A percentile compares a stretch with the other conserved stretches of the same genome.
These are phyloP conservation scores for Hemileccinum rubropunctum DNA, from an alignment of 768 basidiomycete genomes.

Conservation along the genomic window DNA sequence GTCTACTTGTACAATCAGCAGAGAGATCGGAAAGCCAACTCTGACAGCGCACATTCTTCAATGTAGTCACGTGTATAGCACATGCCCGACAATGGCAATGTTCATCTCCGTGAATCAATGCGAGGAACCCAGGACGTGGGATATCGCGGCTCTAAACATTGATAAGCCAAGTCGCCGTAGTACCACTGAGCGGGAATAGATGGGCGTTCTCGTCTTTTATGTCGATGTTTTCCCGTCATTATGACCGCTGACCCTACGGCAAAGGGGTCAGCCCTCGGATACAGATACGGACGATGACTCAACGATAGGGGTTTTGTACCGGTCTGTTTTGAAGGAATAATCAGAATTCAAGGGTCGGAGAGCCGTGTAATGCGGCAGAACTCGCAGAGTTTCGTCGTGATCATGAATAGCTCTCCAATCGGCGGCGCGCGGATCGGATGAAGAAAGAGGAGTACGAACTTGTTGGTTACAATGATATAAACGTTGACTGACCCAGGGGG, in stretches of 20 bases:
- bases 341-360: neutral
- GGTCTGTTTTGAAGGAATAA: neutral
- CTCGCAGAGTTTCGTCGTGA: conserved; percentile 5
- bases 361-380: neutral
- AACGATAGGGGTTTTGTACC: neutral
- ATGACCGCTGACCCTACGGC: conserved; percentile 20
- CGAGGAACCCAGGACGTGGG: neutral
- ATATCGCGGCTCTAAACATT: neutral
- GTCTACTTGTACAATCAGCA: neutral
- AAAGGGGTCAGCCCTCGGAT: neutral
- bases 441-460: conserved; percentile 14
- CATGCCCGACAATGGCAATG: conserved; percentile 6
- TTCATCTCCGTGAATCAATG: conserved; percentile 24
- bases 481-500: neutral
- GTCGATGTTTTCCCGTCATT: conserved; percentile 8
- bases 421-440: conserved; percentile 17
- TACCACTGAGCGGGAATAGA: conserved; percentile 21
- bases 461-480: neutral
- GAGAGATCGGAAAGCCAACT: neutral
- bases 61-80: conserved; percentile 2
- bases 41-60: neutral
- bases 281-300: neutral
- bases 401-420: neutral
- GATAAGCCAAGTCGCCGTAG: conserved; percentile 4
- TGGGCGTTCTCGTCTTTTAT: conserved; percentile 16